These are phyloP conservation scores for Ophiostoma piceae DNA, from an alignment of 2,329 filamentous ascomycete genomes.

Conservation along the genomic window DNA sequence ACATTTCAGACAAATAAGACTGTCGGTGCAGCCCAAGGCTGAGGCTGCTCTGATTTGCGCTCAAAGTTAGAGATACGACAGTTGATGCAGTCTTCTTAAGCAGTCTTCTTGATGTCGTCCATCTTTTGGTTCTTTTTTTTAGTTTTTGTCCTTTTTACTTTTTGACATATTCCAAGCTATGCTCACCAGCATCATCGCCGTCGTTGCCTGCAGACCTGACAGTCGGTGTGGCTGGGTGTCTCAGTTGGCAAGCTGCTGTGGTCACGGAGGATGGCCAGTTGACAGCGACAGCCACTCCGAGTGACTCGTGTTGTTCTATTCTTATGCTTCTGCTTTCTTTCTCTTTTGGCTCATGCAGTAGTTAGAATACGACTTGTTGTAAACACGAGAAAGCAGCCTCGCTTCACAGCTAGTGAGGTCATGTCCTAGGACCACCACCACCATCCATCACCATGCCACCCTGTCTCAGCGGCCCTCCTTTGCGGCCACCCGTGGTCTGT, in stretches of 20 bases:
- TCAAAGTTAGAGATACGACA: neutral
- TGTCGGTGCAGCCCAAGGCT: neutral
- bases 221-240: slow-evolving; percentile 15
- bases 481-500: neutral
- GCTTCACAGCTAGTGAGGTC: slow-evolving; percentile 10
- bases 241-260: slow-evolving; percentile 4
- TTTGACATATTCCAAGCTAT: neutral
- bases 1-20: neutral
- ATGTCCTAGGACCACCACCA: neutral
- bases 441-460: neutral
- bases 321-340: neutral
- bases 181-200: neutral
- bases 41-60: neutral
- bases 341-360: neutral
- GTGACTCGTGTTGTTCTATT: slow-evolving; percentile 7
- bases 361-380: neutral
- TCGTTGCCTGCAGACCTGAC: neutral
- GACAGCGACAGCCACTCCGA: neutral
- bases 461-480: slow-evolving; percentile 17
- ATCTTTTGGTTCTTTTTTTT: too few species aligned
- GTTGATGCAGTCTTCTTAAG: neutral
- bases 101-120: neutral
- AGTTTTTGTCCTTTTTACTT: too few species aligned
- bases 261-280: slow-evolving; percentile 12
- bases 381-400: neutral